A percentile compares a stretch with the other conserved stretches of the same genome.
Evolutionary conservation across 345 rosid species (phyloP).

Genomic region (Rhizophora apiculata): DNA sequence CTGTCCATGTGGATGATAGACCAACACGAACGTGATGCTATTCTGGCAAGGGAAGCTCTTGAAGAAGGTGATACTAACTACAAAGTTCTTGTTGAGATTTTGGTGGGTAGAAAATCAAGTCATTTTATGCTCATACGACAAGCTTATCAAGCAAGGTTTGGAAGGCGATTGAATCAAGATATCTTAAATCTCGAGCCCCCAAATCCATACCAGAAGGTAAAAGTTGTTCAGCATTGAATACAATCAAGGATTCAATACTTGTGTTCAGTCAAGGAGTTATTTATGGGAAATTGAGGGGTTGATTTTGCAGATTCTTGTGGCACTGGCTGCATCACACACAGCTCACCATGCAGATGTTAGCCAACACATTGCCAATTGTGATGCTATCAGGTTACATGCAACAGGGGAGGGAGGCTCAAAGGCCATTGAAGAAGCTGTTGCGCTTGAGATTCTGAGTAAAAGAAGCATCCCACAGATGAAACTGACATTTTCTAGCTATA

Average conservation of each 20-base stretch:
- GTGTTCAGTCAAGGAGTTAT: neutral
- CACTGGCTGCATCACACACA: conserved; percentile 60
- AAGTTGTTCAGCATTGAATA: neutral
- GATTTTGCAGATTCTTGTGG: conserved; percentile 48
- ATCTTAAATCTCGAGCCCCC: conserved; percentile 53
- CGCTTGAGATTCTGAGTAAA: conserved; percentile 64
- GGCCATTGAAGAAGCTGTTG: conserved; percentile 44
- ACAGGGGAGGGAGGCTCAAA: conserved; percentile 52
- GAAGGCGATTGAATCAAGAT: conserved; percentile 53
- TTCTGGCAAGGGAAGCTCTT: conserved; percentile 47
- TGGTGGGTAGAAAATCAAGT: conserved; percentile 62
- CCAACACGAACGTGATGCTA: conserved; percentile 54
- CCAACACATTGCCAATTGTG: conserved; percentile 55
- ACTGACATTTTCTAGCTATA: conserved; percentile 55
- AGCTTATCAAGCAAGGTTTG: conserved; percentile 46
- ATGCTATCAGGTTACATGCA: conserved; percentile 52
- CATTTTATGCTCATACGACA: conserved; percentile 47
- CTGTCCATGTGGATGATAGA: conserved; percentile 45
- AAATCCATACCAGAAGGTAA: conserved; percentile 59
- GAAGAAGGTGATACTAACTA: conserved; percentile 31
- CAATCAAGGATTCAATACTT: neutral
- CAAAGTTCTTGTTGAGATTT: conserved; percentile 49
- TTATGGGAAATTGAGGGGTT: neutral
- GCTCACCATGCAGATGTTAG: conserved; percentile 60
- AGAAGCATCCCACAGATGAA: conserved; percentile 60